phyloP scores from a whole-genome alignment of 345 rosid genomes.

The Clausena lansium region DNA sequence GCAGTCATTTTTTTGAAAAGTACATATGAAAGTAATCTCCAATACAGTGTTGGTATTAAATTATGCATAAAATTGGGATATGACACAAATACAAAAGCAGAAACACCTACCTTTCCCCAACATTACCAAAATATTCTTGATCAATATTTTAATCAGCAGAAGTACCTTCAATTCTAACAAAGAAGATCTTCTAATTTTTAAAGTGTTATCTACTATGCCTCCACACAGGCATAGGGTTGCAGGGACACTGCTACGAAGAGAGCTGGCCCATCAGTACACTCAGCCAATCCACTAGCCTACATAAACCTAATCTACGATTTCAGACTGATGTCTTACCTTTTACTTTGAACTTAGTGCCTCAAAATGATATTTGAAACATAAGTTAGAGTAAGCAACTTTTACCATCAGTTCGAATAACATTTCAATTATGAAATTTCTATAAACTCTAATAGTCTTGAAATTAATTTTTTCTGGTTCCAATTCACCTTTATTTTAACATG shows the following conservation, averaged over 20 bases:
- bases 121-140: not conserved
- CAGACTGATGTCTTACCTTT: not conserved
- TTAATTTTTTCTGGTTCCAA: not conserved
- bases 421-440: not conserved
- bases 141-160: not conserved
- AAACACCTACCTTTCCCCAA: not conserved
- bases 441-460: not conserved
- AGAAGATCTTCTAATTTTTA: not conserved
- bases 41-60: not conserved
- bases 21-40: not conserved
- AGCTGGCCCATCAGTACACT: not conserved
- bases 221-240: not conserved
- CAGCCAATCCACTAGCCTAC: not conserved
- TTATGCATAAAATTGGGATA: not conserved
- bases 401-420: not conserved
- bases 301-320: not conserved
- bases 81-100: not conserved
- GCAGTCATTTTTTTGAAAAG: not conserved
- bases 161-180: not conserved
- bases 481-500: not conserved
- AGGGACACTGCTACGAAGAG: not conserved
- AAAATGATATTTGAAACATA: not conserved
- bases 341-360: not conserved
- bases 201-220: not conserved
- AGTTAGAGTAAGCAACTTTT: not conserved